A percentile compares a stretch with the other conserved stretches of the same genome.
Evolutionary conservation across 257 asterid species (phyloP).

Genomic region (Solanum habrochaites): DNA sequence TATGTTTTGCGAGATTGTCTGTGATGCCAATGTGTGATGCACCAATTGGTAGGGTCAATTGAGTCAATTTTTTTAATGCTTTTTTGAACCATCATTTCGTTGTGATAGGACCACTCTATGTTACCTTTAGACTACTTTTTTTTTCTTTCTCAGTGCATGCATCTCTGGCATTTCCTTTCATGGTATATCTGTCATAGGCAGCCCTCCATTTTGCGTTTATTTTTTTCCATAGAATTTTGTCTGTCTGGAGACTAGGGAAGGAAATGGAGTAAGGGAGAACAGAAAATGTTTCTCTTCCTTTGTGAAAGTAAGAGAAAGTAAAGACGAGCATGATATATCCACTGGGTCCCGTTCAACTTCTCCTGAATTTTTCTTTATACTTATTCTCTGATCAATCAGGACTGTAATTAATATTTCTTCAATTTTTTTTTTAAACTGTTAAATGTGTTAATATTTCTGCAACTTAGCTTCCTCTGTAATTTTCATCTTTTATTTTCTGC

Average conservation of each 20-base stretch:
- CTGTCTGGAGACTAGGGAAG: background rate
- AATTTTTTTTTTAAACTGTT: background rate
- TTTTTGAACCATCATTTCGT: background rate
- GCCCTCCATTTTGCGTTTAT: background rate
- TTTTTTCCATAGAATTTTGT: background rate
- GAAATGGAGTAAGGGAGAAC: background rate
- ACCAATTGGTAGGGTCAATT: background rate
- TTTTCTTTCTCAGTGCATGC: background rate
- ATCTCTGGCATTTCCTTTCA: background rate
- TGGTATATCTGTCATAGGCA: background rate
- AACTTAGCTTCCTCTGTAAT: background rate
- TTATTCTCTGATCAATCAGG: background rate
- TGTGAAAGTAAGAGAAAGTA: background rate
- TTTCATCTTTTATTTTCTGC: background rate
- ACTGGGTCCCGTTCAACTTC: background rate
- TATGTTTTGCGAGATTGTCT: background rate
- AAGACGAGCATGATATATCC: background rate
- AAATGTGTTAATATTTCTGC: background rate
- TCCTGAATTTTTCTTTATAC: background rate
- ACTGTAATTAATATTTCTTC: background rate
- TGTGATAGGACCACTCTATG: background rate
- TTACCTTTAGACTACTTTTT: background rate
- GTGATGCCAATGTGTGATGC: background rate
- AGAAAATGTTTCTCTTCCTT: background rate
- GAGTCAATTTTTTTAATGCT: background rate